phyloP scores from a whole-genome alignment of 1,284 basidiomycete species.

The Wolfiporia cocos region DNA sequence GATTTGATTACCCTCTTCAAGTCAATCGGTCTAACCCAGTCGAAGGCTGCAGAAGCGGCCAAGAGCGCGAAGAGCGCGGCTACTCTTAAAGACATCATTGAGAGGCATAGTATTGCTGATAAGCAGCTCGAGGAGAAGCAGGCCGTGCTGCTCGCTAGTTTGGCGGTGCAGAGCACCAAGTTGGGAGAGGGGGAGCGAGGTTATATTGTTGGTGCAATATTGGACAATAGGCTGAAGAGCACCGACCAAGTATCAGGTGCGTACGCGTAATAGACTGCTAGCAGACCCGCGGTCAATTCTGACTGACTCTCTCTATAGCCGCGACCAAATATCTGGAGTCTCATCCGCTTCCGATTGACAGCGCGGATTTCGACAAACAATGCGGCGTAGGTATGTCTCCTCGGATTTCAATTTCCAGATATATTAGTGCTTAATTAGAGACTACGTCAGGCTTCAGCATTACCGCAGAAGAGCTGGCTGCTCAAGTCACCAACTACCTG shows the following conservation, averaged over 20 bases:
- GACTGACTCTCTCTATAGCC: constrained; percentile 37
- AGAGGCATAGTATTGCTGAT: constrained; percentile 45
- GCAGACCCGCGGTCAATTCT: no score
- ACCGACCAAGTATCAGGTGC: constrained; percentile 86
- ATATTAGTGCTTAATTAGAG: not conserved
- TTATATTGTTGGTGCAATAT: constrained; percentile 67
- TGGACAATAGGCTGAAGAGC: constrained; percentile 70
- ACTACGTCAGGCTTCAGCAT: constrained; percentile 70
- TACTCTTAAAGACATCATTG: constrained; percentile 69
- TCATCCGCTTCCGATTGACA: constrained; percentile 57
- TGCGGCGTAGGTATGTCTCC: constrained; percentile 82
- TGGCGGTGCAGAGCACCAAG: constrained; percentile 65
- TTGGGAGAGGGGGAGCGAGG: constrained; percentile 49
- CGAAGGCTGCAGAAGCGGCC: constrained; percentile 80
- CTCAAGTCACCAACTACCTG: constrained; percentile 59
- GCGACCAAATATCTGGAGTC: constrained; percentile 75
- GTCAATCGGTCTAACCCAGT: constrained; percentile 71
- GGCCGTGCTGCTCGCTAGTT: constrained; percentile 66
- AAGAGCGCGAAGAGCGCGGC: constrained; percentile 74
- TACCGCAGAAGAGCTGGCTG: constrained; percentile 63
- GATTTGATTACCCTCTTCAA: constrained; percentile 66
- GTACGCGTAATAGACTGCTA: no score
- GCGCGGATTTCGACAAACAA: constrained; percentile 70
- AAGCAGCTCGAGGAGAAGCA: constrained; percentile 73
- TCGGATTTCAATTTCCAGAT: not conserved